Conservation (phyloP, 208 protist genomes). For the Trypanosoma vivax region DNA sequence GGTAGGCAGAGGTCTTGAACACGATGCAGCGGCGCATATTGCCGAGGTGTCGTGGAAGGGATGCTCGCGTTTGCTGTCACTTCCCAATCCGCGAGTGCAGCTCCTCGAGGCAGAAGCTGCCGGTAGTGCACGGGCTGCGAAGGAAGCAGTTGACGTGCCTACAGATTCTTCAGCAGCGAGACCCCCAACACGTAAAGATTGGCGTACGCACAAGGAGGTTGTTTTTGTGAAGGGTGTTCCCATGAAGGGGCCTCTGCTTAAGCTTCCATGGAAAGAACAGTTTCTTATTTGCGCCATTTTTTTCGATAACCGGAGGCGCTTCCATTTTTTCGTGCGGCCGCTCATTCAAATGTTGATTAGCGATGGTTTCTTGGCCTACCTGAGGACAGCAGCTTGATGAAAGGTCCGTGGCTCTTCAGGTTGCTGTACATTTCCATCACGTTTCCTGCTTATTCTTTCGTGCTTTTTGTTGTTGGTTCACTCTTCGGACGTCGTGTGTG, state of each 20-base stretch:
- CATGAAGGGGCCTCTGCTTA: constrained; percentile 65
- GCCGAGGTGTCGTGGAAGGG: constrained; percentile 4
- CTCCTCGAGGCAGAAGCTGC: constrained; percentile 22
- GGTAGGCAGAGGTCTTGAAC: no score
- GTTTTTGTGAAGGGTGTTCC: constrained; percentile 79
- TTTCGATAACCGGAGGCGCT: constrained; percentile 55
- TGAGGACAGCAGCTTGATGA: constrained; percentile 58
- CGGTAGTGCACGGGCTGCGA: constrained; percentile 16
- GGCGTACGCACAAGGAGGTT: constrained; percentile 70
- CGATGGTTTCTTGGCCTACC: constrained; percentile 77
- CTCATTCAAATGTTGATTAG: constrained; percentile 62
- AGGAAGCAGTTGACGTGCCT: constrained; percentile 16
- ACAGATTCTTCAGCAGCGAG: constrained; percentile 11
- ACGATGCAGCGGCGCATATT: neutral
- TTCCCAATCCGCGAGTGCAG: constrained; percentile 12
- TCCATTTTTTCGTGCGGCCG: constrained; percentile 65
- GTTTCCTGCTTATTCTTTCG: constrained; percentile 73
- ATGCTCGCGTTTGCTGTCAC: constrained; percentile 2
- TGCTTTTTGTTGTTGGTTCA: constrained; percentile 66
- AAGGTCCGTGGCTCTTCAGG: constrained; percentile 82
- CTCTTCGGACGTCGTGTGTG: constrained; percentile 76
- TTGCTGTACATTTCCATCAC: constrained; percentile 74
- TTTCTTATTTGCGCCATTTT: constrained; percentile 78
- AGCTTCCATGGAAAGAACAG: constrained; percentile 70
- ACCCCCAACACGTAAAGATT: constrained; percentile 59